Conservation (phyloP, 768 basidiomycete species). For the Hypsizygus marmoreus region DNA sequence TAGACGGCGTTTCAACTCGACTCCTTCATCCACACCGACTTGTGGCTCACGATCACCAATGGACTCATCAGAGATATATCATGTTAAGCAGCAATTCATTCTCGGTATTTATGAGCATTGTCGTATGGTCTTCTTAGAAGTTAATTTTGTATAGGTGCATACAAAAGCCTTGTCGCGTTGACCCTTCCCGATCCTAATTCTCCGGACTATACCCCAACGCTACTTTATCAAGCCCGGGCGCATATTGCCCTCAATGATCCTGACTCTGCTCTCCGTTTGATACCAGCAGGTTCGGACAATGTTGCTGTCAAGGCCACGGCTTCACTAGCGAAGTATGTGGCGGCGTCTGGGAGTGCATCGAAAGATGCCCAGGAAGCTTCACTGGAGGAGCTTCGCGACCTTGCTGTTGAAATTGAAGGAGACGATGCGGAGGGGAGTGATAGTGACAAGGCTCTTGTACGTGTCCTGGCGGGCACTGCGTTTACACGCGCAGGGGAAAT, state of each 20-base stretch:
- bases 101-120: conserved; percentile 49
- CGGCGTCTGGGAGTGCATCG: conserved; percentile 40
- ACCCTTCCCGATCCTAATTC: conserved; percentile 62
- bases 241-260: conserved; percentile 70
- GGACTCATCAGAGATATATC: conserved; percentile 62
- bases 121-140: neutral
- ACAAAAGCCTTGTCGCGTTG: conserved; percentile 57
- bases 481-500: conserved; percentile 83
- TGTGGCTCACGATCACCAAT: conserved; percentile 19
- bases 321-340: conserved; percentile 73
- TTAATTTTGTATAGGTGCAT: conserved; percentile 53
- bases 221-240: conserved; percentile 81
- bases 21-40: neutral
- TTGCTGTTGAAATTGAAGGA: conserved; percentile 84
- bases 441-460: conserved; percentile 71
- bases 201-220: conserved; percentile 59
- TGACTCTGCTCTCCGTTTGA: conserved; percentile 53
- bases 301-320: conserved; percentile 70
- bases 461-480: conserved; percentile 83
- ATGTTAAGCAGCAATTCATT: conserved; percentile 74
- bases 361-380: conserved; percentile 60
- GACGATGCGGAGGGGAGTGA: conserved; percentile 70
- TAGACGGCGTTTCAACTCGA: too few relatives aligned
- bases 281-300: conserved; percentile 61
- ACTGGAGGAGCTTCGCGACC: conserved; percentile 82